Base-by-base conservation (phyloP, 768 basidiomycete species). In the Podaxis sp. region DNA sequence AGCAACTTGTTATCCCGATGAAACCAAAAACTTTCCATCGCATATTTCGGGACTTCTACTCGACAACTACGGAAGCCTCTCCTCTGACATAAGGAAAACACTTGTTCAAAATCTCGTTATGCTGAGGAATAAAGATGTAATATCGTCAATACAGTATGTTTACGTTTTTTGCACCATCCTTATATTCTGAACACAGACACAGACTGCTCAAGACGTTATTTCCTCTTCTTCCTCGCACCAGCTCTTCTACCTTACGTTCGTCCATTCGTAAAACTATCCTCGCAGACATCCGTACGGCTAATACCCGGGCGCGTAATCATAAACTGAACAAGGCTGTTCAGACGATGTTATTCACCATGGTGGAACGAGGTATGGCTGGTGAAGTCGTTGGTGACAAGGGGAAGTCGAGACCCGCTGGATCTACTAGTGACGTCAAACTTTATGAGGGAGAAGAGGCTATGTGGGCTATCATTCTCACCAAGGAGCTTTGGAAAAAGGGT, bases 281-380 rank as follows among this genome's bases (percentile, higher is more conserved):
- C 21, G 88, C 91, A 10, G 97, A 98, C 66, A 92, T 99, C 62
- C 86, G 87, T 64, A 91, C 89, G 1, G 95, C 96, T 44, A 99
- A 99, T 71, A 74, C 86, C 36, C 88, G 86, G 57, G 81, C 89
- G 42, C 93, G 91, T 71, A 97, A 98, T 69, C 94, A 97, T 77
- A 95, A 96, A 71, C 85, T 99, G 27, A 99, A 99, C 70, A 86
- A 93, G 38, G 89, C 94, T 21, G 93, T 99, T 0, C 97, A 99
- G 70, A 88, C 93, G 11, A 91, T 98, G 83, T 79, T 98, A 32
- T 98, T 98, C 71, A 84, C 85, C 47, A 98, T 98, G 95, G 86
- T 98, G 6, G 95, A 97, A 72, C 85, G 89, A 40, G 95, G 94
- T 11, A 91, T 94, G 88, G 85, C 86, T 42, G 88, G 79, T 0